Percentiles rank a stretch among this genome's conserved stretches.
phyloP scores from a whole-genome alignment of 163 green algal genomes.

The Chlamydomonas reinhardtii region DNA sequence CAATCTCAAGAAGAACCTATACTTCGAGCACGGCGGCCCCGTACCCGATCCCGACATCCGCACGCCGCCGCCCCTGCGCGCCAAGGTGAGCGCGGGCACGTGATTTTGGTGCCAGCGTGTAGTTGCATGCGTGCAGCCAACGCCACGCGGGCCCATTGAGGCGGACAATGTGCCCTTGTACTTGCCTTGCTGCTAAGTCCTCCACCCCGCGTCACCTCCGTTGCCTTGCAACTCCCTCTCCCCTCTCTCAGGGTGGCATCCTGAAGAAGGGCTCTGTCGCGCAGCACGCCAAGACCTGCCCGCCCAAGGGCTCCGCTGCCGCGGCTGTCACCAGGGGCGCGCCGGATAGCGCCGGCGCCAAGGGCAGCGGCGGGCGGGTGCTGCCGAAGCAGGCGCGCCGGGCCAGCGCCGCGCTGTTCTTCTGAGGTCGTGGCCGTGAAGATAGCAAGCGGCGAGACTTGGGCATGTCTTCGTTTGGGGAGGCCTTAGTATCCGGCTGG shows the following conservation, averaged over 20 bases:
- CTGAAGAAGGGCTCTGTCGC: conserved; percentile 21
- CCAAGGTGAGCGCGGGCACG: conserved; percentile 49
- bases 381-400: conserved; percentile 37
- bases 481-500: too few species aligned
- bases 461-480: too few species aligned
- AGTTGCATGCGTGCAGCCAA: too few species aligned
- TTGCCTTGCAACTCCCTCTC: too few species aligned
- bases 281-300: conserved; percentile 14
- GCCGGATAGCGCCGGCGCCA: not conserved
- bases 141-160: too few species aligned
- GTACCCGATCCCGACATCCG: conserved; percentile 61
- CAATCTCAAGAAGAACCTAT: conserved; percentile 58
- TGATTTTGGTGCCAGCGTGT: too few species aligned
- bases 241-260: conserved; percentile 46
- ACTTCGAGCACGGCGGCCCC: conserved; percentile 66
- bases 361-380: not conserved
- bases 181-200: too few species aligned
- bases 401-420: conserved; percentile 49
- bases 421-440: not conserved
- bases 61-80: conserved; percentile 57
- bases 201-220: too few species aligned
- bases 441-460: too few species aligned
- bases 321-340: too few species aligned
- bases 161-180: too few species aligned
- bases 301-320: not conserved